These are phyloP conservation scores for Marvania coccoides DNA, from an alignment of 139 green algal genomes.

Conservation along the genomic window DNA sequence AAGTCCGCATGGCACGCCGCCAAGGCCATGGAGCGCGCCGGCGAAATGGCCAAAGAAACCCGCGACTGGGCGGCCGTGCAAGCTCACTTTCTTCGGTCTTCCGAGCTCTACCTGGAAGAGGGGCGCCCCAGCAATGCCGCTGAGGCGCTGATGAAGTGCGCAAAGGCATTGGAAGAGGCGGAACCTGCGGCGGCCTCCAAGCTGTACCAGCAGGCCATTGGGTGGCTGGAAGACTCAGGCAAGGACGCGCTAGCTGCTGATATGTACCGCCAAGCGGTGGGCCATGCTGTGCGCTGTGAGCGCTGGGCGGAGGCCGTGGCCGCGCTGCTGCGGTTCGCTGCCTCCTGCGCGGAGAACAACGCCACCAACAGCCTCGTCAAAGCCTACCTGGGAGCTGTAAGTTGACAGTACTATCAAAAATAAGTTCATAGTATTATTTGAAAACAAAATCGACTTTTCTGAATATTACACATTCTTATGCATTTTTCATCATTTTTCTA, in stretches of 20 bases:
- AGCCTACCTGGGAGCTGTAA: conserved; percentile 62
- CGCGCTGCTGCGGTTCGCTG: conserved; percentile 54
- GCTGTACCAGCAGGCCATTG: conserved; percentile 33
- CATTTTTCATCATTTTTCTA: conserved; percentile 3
- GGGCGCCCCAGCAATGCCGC: conserved; percentile 43
- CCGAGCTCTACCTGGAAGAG: conserved; percentile 40
- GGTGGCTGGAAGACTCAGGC: conserved; percentile 43
- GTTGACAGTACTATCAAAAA: no score
- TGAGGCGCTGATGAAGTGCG: conserved; percentile 51
- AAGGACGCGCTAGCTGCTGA: conserved; percentile 42
- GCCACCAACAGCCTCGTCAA: conserved; percentile 42
- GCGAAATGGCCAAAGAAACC: conserved; percentile 7
- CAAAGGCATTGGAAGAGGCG: conserved; percentile 45
- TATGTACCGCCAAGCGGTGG: conserved; percentile 31
- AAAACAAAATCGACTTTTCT: no score
- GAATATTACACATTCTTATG: no score
- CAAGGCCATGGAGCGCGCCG: conserved; percentile 48
- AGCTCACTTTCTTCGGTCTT: conserved; percentile 25
- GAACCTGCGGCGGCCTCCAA: not conserved
- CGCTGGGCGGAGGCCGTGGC: conserved; percentile 40
- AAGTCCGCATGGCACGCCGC: conserved; percentile 64
- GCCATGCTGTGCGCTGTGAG: conserved; percentile 16
- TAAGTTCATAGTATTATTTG: no score
- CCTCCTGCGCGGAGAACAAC: conserved; percentile 28
- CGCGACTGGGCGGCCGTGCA: conserved; percentile 3